phyloP scores from a whole-genome alignment of 768 basidiomycete species.

The Suillus subluteus region DNA sequence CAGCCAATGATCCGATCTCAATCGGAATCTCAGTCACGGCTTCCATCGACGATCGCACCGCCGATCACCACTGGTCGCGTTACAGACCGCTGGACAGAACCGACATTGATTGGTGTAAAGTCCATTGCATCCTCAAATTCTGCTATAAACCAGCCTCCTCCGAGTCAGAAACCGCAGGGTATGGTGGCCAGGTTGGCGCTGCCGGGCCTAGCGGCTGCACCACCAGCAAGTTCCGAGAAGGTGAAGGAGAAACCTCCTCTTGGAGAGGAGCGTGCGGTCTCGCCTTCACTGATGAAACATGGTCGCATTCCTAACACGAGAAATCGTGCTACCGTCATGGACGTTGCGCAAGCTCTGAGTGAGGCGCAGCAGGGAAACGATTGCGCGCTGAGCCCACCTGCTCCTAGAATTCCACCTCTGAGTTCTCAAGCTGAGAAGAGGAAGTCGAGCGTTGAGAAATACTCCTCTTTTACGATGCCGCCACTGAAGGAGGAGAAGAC shows the following conservation, averaged over 20 bases:
- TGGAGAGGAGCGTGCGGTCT: conserved; percentile 19
- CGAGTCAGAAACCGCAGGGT: conserved; percentile 19
- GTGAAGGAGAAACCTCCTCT: conserved; percentile 23
- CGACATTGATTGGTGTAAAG: conserved; percentile 37
- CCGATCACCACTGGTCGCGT: conserved; percentile 22
- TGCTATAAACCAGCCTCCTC: conserved; percentile 3
- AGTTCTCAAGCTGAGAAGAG: conserved; percentile 53
- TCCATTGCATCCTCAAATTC: conserved; percentile 15
- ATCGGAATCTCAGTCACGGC: conserved; percentile 8
- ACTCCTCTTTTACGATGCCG: conserved; percentile 64
- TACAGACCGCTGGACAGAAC: conserved; percentile 37
- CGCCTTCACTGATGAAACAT: conserved; percentile 45
- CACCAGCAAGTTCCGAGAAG: not conserved
- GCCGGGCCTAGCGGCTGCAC: conserved; percentile 38
- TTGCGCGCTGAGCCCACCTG: conserved; percentile 17
- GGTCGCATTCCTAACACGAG: conserved; percentile 69
- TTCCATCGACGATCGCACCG: conserved; percentile 12
- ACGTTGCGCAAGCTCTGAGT: conserved; percentile 67
- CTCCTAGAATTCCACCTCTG: conserved; percentile 16
- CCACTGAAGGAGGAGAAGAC: conserved; percentile 71
- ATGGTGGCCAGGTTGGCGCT: conserved; percentile 45
- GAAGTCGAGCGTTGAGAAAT: conserved; percentile 69
- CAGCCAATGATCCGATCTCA: conserved; percentile 3
- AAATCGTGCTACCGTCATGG: conserved; percentile 75
- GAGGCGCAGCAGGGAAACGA: conserved; percentile 31